Conservation (phyloP, 768 basidiomycete genomes). For the Leccinum subgranulosum region DNA sequence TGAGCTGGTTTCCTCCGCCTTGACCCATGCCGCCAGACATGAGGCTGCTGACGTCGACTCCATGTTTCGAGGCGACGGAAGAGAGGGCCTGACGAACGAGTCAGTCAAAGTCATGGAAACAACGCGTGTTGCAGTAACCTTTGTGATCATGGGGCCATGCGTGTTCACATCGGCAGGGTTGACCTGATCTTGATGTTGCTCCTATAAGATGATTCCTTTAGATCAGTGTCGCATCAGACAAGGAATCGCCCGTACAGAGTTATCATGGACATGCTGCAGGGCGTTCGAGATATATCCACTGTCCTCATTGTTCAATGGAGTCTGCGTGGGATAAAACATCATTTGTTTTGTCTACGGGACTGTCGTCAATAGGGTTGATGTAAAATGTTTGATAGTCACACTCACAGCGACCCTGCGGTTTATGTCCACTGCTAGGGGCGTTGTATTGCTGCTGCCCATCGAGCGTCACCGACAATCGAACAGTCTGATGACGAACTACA, state of each 20-base stretch:
- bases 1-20: slow-evolving; percentile 58
- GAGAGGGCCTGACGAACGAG: slow-evolving; percentile 14
- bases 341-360: slow-evolving; percentile 55
- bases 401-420: slow-evolving; percentile 24
- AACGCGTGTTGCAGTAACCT: slow-evolving; percentile 2
- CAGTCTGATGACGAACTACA: not conserved
- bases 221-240: not conserved
- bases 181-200: slow-evolving; percentile 15
- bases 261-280: slow-evolving; percentile 19
- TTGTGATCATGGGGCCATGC: slow-evolving; percentile 20
- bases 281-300: slow-evolving; percentile 14
- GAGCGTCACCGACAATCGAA: slow-evolving; percentile 10
- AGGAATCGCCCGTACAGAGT: slow-evolving; percentile 13
- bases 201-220: slow-evolving; percentile 6
- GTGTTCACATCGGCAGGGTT: slow-evolving; percentile 4
- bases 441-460: slow-evolving; percentile 66
- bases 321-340: slow-evolving; percentile 57
- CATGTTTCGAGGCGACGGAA: slow-evolving; percentile 19
- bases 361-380: slow-evolving; percentile 1
- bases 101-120: slow-evolving; percentile 3
- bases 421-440: slow-evolving; percentile 43
- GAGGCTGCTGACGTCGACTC: slow-evolving; percentile 26
- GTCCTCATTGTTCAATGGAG: slow-evolving; percentile 3
- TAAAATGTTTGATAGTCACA: not conserved
- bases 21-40: slow-evolving; percentile 36